Evolutionary conservation across 495 filamentous ascomycete species (phyloP), one percentile per base, ranked within the genome.

Genomic region (Lophiotrema nucula): DNA sequence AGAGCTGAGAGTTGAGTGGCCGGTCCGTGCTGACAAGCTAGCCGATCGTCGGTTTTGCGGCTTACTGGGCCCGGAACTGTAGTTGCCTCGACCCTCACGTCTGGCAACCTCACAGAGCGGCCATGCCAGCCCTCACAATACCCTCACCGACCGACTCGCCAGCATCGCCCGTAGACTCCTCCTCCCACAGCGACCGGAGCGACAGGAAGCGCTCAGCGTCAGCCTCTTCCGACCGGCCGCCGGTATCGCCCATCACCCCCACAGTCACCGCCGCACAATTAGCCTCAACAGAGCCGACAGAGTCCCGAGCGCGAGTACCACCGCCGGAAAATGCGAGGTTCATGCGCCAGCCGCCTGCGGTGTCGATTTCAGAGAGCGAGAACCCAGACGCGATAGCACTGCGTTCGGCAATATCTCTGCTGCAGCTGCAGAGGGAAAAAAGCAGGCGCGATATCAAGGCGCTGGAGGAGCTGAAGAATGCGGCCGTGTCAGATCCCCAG

Each of bases 321-420:
- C 63, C 62, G 11, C 54, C 58, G 6, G 37, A 27, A 26, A 49
- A 22, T n/a, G 42, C 70, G 4, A 45, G 58, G 70, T 79, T 69
- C 54, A 70, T 73, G 0, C 73, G 71, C 2, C 75, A 74, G 13
- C 87, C 88, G 0, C 71, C 77, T 0, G 74, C 85, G 0, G 76
- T 82, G 12, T 85, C 89, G 11, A 84, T 95, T 64, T 81, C 82
- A 52, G 86, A 90, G 69, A 85, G 84, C 60, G 77, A 82, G 45
- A 95, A 95, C 64, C 83, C 89, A 3, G 91, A 96, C 74, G 89
- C 84, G 1, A 85, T 95, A 21, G 91, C 91, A 2, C 76, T 96
- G 24, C 82, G 84, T 33, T 84, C 85, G 19, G 86, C 90, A 2
- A 88, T 95, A 62, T 83, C 85, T 2, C 84, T 95, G 42, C 75